A percentile compares a stretch with the other conserved stretches of the same genome.
phyloP scores from a whole-genome alignment of 1,284 basidiomycete species.

The Peniophora sp. region DNA sequence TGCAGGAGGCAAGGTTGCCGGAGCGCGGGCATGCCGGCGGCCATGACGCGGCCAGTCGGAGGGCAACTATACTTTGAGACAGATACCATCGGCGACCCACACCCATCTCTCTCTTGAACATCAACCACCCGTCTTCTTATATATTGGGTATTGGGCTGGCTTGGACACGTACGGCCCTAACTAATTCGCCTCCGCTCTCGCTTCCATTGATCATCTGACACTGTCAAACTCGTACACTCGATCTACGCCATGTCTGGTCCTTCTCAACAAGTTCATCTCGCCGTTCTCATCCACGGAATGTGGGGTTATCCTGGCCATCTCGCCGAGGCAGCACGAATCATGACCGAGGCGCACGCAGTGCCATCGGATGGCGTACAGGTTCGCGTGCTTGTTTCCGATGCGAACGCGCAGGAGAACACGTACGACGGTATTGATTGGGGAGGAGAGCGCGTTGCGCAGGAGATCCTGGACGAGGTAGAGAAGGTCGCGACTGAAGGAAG shows the following conservation, averaged over 20 bases:
- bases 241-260: background rate
- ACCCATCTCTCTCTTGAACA: background rate
- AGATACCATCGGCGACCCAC: too few relatives aligned
- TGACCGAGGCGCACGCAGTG: constrained; percentile 27
- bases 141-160: background rate
- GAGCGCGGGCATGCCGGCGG: too few relatives aligned
- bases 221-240: background rate
- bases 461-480: constrained; percentile 48
- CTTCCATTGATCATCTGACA: background rate
- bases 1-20: too few relatives aligned
- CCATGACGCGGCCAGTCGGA: too few relatives aligned
- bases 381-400: constrained; percentile 35
- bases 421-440: constrained; percentile 65
- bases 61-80: too few relatives aligned
- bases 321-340: constrained; percentile 34
- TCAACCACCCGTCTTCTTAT: background rate
- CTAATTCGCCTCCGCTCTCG: background rate
- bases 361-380: constrained; percentile 22
- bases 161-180: background rate
- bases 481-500: constrained; percentile 43
- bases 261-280: constrained; percentile 9
- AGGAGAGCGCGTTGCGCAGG: constrained; percentile 54
- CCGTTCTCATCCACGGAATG: constrained; percentile 75
- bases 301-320: constrained; percentile 69
- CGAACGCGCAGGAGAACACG: constrained; percentile 44